These are phyloP conservation scores for Eucalyptus pauciflora DNA, from an alignment of 345 rosid genomes.

Conservation along the genomic window DNA sequence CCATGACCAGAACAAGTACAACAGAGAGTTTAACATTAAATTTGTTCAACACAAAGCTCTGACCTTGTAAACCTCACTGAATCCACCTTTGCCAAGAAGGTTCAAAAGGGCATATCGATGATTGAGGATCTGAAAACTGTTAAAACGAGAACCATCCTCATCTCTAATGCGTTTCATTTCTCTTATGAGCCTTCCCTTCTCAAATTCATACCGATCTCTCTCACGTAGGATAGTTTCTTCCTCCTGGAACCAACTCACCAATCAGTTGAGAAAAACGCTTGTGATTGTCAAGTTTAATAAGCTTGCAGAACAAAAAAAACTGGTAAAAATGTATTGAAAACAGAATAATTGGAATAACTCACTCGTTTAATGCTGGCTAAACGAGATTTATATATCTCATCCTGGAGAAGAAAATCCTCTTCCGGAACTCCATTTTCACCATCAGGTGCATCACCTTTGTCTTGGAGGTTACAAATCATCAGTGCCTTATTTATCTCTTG, in stretches of 20 bases:
- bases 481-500: not conserved
- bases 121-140: slow-evolving; percentile 87
- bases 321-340: not conserved
- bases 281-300: not conserved
- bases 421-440: slow-evolving; percentile 64
- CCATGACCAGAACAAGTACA: slow-evolving; percentile 1
- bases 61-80: slow-evolving; percentile 99
- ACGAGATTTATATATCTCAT: slow-evolving; percentile 95
- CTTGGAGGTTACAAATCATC: slow-evolving; percentile 31
- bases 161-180: slow-evolving; percentile 98
- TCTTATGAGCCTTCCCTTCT: slow-evolving; percentile 92
- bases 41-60: slow-evolving; percentile 8
- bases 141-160: slow-evolving; percentile 98
- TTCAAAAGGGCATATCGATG: slow-evolving; percentile 83
- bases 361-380: slow-evolving; percentile 92
- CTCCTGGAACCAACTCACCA: slow-evolving; percentile 43
- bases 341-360: slow-evolving; percentile 13
- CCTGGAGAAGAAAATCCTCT: slow-evolving; percentile 80
- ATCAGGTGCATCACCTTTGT: slow-evolving; percentile 80
- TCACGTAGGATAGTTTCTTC: slow-evolving; percentile 86
- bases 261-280: not conserved
- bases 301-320: not conserved
- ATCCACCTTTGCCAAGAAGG: slow-evolving; percentile 99
- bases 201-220: slow-evolving; percentile 94
- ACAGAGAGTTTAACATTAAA: not conserved